phyloP scores from a whole-genome alignment of 495 filamentous ascomycete genomes.

The Xylaria palmicola region DNA sequence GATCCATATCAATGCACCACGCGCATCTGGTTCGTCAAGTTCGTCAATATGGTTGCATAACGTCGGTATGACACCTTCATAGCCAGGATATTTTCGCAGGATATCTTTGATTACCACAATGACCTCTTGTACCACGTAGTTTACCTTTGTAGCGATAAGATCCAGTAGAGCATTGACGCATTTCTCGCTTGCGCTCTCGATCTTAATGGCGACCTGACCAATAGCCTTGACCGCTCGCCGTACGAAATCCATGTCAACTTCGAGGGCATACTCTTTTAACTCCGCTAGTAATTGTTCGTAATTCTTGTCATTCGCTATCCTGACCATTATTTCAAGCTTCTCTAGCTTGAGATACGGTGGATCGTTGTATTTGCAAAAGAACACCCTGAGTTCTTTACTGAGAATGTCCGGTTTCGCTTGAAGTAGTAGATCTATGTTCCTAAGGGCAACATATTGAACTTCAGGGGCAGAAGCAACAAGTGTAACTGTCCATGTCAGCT shows the following conservation, averaged over 20 bases:
- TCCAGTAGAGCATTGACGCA: conserved; percentile 94
- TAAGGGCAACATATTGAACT: conserved; percentile 93
- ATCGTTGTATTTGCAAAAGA: conserved; percentile 99
- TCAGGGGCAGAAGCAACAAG: conserved; percentile 94
- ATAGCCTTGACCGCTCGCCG: conserved; percentile 91
- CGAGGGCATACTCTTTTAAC: conserved; percentile 93
- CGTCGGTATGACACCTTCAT: conserved; percentile 96
- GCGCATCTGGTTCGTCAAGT: conserved; percentile 88
- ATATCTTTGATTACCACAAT: conserved; percentile 99
- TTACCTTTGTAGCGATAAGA: conserved; percentile 93
- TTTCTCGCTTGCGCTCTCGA: conserved; percentile 87
- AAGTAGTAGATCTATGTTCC: conserved; percentile 93
- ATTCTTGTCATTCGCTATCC: conserved; percentile 97
- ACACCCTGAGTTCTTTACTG: conserved; percentile 94
- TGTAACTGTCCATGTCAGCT: conserved; percentile 64
- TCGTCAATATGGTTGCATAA: conserved; percentile 97
- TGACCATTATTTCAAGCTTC: conserved; percentile 98
- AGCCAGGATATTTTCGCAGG: conserved; percentile 94
- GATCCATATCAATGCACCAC: conserved; percentile 95
- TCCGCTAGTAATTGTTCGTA: conserved; percentile 93
- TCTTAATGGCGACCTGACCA: conserved; percentile 97
- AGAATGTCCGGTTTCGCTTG: conserved; percentile 96
- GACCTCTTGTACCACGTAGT: conserved; percentile 98
- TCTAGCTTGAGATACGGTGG: conserved; percentile 96
- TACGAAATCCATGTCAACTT: conserved; percentile 99